These are phyloP conservation scores for Xylaria sp. DNA, from an alignment of 2,329 filamentous ascomycete genomes.

Conservation along the genomic window DNA sequence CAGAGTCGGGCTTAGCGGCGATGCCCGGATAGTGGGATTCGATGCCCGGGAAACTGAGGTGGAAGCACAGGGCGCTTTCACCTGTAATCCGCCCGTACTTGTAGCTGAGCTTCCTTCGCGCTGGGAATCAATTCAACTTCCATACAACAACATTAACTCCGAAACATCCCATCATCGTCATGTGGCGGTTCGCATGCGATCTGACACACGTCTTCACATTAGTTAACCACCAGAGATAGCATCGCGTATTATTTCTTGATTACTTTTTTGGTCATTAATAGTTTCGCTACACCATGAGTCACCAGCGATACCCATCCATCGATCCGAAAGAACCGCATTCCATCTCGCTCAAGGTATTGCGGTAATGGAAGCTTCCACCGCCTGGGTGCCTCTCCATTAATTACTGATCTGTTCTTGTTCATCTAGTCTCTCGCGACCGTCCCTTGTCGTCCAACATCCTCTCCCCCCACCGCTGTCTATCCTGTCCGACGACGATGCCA, in stretches of 20 bases:
- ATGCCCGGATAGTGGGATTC: no score
- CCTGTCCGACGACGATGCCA: constrained; percentile 36
- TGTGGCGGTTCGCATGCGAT: constrained; percentile 9
- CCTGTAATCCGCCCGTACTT: no score
- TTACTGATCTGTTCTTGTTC: background rate
- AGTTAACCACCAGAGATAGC: background rate
- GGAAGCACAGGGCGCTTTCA: background rate
- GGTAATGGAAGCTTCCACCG: constrained; percentile 40
- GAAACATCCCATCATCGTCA: constrained; percentile 2
- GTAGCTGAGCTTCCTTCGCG: no score
- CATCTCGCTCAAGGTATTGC: constrained; percentile 70
- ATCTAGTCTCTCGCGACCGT: constrained; percentile 72
- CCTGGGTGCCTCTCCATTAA: background rate
- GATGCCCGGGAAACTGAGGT: no score
- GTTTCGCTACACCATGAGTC: constrained; percentile 42
- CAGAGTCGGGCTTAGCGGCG: no score
- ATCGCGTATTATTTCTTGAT: constrained; percentile 1
- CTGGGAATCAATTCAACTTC: no score
- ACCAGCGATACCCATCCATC: constrained; percentile 53
- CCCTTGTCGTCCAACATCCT: constrained; percentile 66
- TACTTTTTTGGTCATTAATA: background rate
- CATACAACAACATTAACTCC: no score
- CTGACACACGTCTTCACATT: background rate
- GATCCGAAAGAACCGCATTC: constrained; percentile 71
- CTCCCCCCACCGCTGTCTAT: constrained; percentile 44